phyloP scores from a whole-genome alignment of 108 stramenopile genomes.

The Parietichytrium sp. region DNA sequence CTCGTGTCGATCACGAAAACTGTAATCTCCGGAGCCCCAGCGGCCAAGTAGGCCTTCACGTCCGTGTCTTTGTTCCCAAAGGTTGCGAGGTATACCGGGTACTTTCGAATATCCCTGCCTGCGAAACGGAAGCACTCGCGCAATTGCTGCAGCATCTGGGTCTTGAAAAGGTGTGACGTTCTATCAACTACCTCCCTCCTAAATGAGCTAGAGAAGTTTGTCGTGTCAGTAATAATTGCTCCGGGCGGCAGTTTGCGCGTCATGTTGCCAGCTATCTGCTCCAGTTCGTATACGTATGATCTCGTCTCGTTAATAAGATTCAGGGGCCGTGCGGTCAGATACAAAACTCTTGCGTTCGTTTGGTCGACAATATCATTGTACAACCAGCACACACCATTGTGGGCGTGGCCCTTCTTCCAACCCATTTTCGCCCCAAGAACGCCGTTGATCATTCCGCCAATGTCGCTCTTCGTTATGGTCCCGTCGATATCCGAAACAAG shows the following conservation, averaged over 20 bases:
- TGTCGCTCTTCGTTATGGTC: not conserved
- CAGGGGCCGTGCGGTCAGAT: slow-evolving; percentile 9
- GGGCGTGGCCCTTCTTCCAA: slow-evolving; percentile 26
- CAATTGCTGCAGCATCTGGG: not conserved
- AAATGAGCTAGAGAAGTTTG: not conserved
- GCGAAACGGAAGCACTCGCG: slow-evolving; percentile 12
- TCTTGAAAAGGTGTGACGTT: slow-evolving; percentile 16
- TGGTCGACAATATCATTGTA: slow-evolving; percentile 21
- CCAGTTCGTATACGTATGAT: slow-evolving; percentile 22
- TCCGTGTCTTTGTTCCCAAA: slow-evolving; percentile 36
- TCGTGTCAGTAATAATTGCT: slow-evolving; percentile 18
- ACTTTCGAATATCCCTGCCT: not conserved
- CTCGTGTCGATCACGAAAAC: slow-evolving; percentile 17
- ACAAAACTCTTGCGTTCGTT: not conserved
- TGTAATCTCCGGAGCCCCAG: not conserved
- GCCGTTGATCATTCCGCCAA: slow-evolving; percentile 38
- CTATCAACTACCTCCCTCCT: not conserved
- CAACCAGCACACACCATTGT: not conserved
- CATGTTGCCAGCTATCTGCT: not conserved
- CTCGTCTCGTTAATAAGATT: slow-evolving; percentile 25
- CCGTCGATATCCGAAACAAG: slow-evolving; percentile 26
- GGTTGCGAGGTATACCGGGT: not conserved
- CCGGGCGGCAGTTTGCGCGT: not conserved
- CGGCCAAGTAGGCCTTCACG: not conserved
- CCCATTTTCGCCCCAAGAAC: slow-evolving; percentile 24